Base-by-base conservation (phyloP, 192 early-diverging fungal genomes). In the Coemansia sp. region DNA sequence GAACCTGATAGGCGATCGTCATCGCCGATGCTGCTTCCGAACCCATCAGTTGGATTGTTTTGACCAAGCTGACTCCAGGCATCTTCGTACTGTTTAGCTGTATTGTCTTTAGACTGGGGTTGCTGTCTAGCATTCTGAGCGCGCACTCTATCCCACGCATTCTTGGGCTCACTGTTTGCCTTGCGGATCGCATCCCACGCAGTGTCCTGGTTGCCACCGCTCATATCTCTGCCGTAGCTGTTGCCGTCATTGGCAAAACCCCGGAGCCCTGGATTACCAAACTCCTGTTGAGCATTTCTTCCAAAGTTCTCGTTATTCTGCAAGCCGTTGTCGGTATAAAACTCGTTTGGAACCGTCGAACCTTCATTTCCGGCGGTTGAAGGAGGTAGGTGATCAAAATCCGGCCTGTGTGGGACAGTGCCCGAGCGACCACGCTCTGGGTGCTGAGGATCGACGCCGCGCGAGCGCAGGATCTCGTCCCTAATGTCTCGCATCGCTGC, bases 71-170 rank as follows among this genome's bases (percentile, higher is more conserved):
- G 51, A 30, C 30, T 43, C 73, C 73, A 76, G 10, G 55, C 59
- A 37, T 62, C 52, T 10, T 38, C 59, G 11, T 50, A 47, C 44
- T 60, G 48, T 23, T 41, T 44, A 44, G 53, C 47, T 52, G 53
- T 39, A 44, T 43, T 22, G 8, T 19, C 22, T 19, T 44, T 3
- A 12, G 22, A 24, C 13, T 38, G 40, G 14, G 33, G 34, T 30
- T 46, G 57, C 9, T 54, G 46, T 17, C 21, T 30, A 4, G 15
- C 4, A 40, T 15, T 59, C 55, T 74, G 71, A 15, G 17, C 52
- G 66, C 71, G 71, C 41, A 74, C 34, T 30, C 38, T 63, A 30
- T 64, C 58, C 71, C 71, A 74, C 0, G 71, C 53, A 43, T 54
- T 64, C 8, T 38, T 25, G 14, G 42, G 55, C 15, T 38, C 9